Percentiles rank a stretch among this genome's conserved stretches.
These are phyloP conservation scores for Paracamarosporium sp. DNA, from an alignment of 2,329 filamentous ascomycete genomes.

Conservation along the genomic window DNA sequence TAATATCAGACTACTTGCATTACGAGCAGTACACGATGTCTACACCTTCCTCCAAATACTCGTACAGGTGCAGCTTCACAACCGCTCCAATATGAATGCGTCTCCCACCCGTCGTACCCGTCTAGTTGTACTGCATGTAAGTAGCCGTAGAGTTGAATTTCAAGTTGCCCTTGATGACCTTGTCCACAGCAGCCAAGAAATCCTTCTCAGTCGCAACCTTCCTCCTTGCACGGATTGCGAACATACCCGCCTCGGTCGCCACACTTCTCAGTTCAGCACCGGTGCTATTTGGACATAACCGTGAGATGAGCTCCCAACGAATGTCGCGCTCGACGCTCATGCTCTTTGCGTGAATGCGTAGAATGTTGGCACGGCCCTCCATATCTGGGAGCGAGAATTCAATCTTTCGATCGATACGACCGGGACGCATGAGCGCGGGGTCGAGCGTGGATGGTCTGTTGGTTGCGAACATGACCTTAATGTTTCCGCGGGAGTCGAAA, in stretches of 20 bases:
- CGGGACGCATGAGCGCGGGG: conserved; percentile 95
- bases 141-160: conserved; percentile 99
- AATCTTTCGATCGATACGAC: conserved; percentile 98
- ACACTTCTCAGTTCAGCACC: conserved; percentile 96
- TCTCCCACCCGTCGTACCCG: neutral
- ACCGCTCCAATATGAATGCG: neutral
- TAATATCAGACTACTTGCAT: conserved; percentile 10
- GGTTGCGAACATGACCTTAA: conserved; percentile 99
- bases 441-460: conserved; percentile 95
- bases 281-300: conserved; percentile 95
- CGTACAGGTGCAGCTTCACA: conserved; percentile 2
- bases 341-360: conserved; percentile 98
- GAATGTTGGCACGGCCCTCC: conserved; percentile 95
- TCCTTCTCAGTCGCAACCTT: conserved; percentile 99
- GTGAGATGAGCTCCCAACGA: conserved; percentile 97
- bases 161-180: conserved; percentile 98
- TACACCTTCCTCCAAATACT: conserved; percentile 2
- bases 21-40: conserved; percentile 6
- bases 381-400: conserved; percentile 98
- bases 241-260: conserved; percentile 98
- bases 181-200: conserved; percentile 96
- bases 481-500: conserved; percentile 95
- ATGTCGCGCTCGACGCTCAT: conserved; percentile 99
- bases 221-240: conserved; percentile 89
- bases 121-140: conserved; percentile 99